phyloP scores from a whole-genome alignment of 257 asterid genomes.

The Paulownia fortunei region DNA sequence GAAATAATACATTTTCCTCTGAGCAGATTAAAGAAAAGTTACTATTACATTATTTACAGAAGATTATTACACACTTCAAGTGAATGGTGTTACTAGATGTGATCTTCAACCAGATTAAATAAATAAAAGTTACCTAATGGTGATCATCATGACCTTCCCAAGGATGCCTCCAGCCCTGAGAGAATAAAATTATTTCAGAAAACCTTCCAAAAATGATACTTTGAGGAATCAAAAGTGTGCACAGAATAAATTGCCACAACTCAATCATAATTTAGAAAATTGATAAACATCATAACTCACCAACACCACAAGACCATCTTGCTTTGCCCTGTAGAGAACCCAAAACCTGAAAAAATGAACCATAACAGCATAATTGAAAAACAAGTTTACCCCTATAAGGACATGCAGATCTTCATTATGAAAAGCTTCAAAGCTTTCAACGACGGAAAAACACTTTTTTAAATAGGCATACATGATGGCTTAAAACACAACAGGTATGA shows the following conservation, averaged over 20 bases:
- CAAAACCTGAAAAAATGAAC: too few relatives aligned
- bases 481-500: not conserved
- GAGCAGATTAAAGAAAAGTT: too few relatives aligned
- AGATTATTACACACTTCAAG: too few relatives aligned
- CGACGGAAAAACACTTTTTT: not conserved
- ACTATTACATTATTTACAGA: too few relatives aligned
- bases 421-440: not conserved
- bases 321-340: too few relatives aligned
- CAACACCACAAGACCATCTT: too few relatives aligned
- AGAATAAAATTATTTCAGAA: slow-evolving; percentile 35
- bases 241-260: not conserved
- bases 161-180: slow-evolving; percentile 90
- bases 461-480: not conserved
- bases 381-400: not conserved
- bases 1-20: too few relatives aligned
- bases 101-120: not conserved
- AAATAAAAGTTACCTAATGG: slow-evolving; percentile 53
- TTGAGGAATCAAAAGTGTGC: not conserved
- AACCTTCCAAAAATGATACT: not conserved
- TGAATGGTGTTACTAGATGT: too few relatives aligned
- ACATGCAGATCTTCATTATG: not conserved
- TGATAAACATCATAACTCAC: too few relatives aligned
- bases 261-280: not conserved
- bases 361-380: too few relatives aligned
- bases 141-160: slow-evolving; percentile 93